Evolutionary conservation across 306 rosid genomes (phyloP).

Genomic region (Citrullus mucosospermus): DNA sequence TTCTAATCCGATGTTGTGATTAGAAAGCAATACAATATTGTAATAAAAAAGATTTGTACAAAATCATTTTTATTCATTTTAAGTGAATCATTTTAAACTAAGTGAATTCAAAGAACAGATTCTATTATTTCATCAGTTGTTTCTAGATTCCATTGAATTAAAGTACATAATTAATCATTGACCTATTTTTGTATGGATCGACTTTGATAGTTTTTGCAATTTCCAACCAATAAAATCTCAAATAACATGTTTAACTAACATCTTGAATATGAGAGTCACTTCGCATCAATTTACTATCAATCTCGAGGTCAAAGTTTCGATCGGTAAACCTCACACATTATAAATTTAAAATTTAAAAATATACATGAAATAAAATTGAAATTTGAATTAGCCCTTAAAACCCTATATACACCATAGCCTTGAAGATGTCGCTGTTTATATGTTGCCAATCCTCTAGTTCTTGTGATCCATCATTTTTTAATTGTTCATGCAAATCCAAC

Average conservation of each 20-base stretch:
- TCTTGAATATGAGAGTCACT: not conserved
- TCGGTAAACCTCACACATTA: too few species aligned
- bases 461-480: too few species aligned
- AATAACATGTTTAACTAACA: not conserved
- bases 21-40: not conserved
- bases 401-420: not conserved
- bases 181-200: not conserved
- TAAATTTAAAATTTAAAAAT: not conserved
- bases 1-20: not conserved
- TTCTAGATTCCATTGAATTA: not conserved
- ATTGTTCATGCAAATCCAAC: too few species aligned
- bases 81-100: not conserved
- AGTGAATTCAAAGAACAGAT: too few species aligned
- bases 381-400: not conserved
- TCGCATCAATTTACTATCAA: too few species aligned
- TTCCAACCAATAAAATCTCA: not conserved
- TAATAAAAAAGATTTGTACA: not conserved
- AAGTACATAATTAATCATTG: not conserved
- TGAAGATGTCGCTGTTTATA: too few species aligned
- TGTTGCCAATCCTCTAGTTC: too few species aligned
- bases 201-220: not conserved
- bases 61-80: not conserved
- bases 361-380: not conserved
- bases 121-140: not conserved
- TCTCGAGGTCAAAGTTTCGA: too few species aligned